A percentile compares a stretch with the other conserved stretches of the same genome.
Evolutionary conservation across 2,329 filamentous ascomycete genomes (phyloP).

Genomic region (Aspergillus awamori): DNA sequence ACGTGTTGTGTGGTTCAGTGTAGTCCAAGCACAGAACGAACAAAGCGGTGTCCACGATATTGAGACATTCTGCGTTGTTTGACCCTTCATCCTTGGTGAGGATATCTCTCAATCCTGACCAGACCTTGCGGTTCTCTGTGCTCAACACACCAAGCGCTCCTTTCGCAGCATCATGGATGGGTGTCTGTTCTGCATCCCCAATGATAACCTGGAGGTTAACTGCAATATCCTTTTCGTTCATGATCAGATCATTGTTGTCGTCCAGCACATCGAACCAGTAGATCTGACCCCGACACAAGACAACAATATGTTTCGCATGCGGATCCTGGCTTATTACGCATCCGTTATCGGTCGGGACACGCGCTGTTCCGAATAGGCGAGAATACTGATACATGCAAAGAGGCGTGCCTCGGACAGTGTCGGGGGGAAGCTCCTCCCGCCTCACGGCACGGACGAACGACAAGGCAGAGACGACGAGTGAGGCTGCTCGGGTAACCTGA

Average conservation of each 20-base stretch:
- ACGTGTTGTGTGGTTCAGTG: constrained; percentile 77
- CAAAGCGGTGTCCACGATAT: constrained; percentile 89
- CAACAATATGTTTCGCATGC: constrained; percentile 87
- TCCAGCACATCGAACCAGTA: constrained; percentile 99
- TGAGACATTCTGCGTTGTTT: constrained; percentile 94
- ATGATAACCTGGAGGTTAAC: constrained; percentile 91
- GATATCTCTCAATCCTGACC: constrained; percentile 88
- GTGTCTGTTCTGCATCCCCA: constrained; percentile 84
- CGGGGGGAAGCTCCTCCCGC: constrained; percentile 88
- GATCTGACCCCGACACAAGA: constrained; percentile 91
- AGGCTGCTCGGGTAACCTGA: constrained; percentile 92
- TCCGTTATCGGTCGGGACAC: constrained; percentile 90
- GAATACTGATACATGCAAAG: constrained; percentile 99
- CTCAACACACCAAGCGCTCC: constrained; percentile 89
- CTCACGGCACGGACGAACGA: constrained; percentile 92
- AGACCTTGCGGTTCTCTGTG: constrained; percentile 94
- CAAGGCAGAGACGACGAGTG: constrained; percentile 83
- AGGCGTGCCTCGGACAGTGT: constrained; percentile 79
- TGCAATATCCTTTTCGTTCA: constrained; percentile 91
- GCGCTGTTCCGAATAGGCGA: constrained; percentile 88
- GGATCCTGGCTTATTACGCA: constrained; percentile 96
- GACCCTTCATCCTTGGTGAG: constrained; percentile 82
- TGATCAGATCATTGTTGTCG: constrained; percentile 91
- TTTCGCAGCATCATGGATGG: constrained; percentile 94
- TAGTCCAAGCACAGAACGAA: constrained; percentile 94